Percentiles rank a stretch among this genome's conserved stretches.
Evolutionary conservation across 495 filamentous ascomycete species (phyloP).

Genomic region (Apiosordaria backusii): DNA sequence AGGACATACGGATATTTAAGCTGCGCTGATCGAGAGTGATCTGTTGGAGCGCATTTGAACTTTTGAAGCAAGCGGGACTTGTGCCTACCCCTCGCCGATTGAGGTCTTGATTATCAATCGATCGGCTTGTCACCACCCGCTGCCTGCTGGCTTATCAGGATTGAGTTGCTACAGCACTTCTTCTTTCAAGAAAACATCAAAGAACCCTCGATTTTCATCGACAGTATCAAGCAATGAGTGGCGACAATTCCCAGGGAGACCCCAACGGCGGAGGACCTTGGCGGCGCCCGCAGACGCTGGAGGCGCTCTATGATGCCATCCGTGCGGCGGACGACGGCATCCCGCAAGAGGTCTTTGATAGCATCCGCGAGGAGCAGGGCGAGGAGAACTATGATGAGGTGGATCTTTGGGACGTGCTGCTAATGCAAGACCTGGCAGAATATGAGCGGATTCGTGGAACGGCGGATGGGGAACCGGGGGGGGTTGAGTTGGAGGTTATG

Average conservation of each 20-base stretch:
- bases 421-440: constrained; percentile 45
- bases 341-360: no score
- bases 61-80: no score
- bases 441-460: constrained; percentile 45
- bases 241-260: not conserved
- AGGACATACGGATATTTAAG: no score
- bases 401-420: constrained; percentile 38
- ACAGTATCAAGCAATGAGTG: not conserved
- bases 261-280: not conserved
- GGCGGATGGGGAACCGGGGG: constrained; percentile 11
- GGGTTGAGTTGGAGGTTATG: not conserved
- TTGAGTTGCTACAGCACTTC: not conserved
- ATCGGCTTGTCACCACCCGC: not conserved
- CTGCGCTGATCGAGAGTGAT: no score
- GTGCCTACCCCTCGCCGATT: not conserved
- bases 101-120: not conserved
- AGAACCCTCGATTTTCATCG: no score
- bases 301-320: not conserved
- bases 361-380: constrained; percentile 9
- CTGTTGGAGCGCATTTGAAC: no score
- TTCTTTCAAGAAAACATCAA: not conserved
- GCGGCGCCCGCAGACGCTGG: not conserved
- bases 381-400: constrained; percentile 27
- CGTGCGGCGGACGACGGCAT: not conserved
- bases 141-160: not conserved